Base-by-base conservation (phyloP, 176 grass and related monocot genomes). In the Oryza meyeriana region DNA sequence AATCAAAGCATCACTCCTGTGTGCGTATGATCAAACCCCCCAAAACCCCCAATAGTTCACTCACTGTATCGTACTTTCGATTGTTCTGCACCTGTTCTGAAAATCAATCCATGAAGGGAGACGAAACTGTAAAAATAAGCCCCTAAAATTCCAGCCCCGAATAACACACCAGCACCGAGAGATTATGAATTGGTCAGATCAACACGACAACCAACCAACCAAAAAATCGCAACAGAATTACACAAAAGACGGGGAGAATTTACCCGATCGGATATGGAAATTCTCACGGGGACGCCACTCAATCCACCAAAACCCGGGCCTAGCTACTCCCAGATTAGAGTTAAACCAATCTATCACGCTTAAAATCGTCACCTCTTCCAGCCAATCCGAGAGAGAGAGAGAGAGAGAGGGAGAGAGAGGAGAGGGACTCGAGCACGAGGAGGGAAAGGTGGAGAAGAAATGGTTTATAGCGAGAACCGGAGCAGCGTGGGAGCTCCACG, bases 401-500 rank as follows among this genome's bases (percentile, higher is more conserved):
- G 32, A 31, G 70, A 65, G 44, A 17, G 2, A 36, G 35, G 35
- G 35, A 36, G 32, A 2, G 8, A 11, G 30, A 47, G 12, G 72
- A 79, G 63, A 76, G 81, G 26, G 69, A 67, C 42, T 41, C 1
- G 8, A 45, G 36, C n/a, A n/a, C n/a, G 38, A 66, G 44, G 12
- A 24, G n/a, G 36, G 38, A 50, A 39, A 71, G 64, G 71, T 48
- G 31, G 81, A 52, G 83, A 84, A 65, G 58, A 64, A 75, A 72
- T 61, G 57, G 78, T 64, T 81, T 75, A 77, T 66, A 72, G 82
- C 74, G 69, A 78, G 79, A 85, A 57, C 27, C 45, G 36, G 33
- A 77, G 82, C 82, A 68, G 61, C 73, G 14, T 0, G 63, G 10
- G 67, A 81, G 66, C 42, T 76, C 81, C 86, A 85, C 90, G 86